These are phyloP conservation scores for Byssoonygena ceratinophila DNA, from an alignment of 2,329 filamentous ascomycete genomes.

Conservation along the genomic window DNA sequence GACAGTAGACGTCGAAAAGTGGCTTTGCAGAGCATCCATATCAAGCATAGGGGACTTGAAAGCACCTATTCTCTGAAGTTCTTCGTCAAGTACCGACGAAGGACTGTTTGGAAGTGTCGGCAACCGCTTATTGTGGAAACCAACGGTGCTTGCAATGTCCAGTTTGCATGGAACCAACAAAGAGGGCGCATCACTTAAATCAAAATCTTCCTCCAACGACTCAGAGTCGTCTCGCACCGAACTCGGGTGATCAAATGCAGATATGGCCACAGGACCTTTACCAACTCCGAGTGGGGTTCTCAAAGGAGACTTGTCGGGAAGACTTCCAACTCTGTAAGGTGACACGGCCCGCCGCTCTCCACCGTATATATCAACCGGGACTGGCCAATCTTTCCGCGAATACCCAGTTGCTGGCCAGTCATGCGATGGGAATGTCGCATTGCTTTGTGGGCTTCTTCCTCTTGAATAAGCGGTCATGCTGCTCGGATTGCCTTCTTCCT, in stretches of 20 bases:
- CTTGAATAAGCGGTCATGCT: background rate
- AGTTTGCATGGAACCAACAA: constrained; percentile 10
- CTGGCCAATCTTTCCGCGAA: background rate
- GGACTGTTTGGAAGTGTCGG: constrained; percentile 39
- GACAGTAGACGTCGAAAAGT: constrained; percentile 34
- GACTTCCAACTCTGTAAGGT: background rate
- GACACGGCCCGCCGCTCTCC: background rate
- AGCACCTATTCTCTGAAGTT: constrained; percentile 16
- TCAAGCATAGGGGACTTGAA: constrained; percentile 20
- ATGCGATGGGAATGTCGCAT: background rate
- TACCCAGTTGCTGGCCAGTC: background rate
- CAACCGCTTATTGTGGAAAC: constrained; percentile 32
- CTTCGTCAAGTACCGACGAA: constrained; percentile 36
- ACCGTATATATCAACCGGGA: background rate
- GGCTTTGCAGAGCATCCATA: constrained; percentile 29
- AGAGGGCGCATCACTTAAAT: constrained; percentile 1
- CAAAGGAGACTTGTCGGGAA: background rate
- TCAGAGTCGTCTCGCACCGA: background rate
- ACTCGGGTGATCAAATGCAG: background rate
- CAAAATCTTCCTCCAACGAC: background rate
- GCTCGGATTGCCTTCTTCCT: background rate
- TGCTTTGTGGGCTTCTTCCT: constrained; percentile 4
- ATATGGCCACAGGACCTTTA: background rate
- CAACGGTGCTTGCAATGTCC: constrained; percentile 18
- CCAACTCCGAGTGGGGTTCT: background rate